Percentiles rank a stretch among this genome's conserved stretches.
phyloP scores from a whole-genome alignment of 2,329 filamentous ascomycete genomes.

The Ophiostoma australiae region DNA sequence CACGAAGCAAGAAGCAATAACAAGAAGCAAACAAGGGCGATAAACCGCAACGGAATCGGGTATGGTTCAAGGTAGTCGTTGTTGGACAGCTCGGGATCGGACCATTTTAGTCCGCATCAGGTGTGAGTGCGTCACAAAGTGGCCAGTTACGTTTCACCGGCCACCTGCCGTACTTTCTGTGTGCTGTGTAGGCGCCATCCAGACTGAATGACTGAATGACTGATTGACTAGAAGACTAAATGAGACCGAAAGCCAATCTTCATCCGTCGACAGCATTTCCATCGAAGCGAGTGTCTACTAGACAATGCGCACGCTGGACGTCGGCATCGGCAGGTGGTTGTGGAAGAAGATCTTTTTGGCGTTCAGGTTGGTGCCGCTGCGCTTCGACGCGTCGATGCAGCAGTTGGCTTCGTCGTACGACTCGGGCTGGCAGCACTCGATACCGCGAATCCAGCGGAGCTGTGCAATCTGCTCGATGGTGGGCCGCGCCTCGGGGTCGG shows the following conservation, averaged over 20 bases:
- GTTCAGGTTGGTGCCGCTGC: conserved; percentile 47
- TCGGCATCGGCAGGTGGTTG: conserved; percentile 3
- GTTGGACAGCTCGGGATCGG: not conserved
- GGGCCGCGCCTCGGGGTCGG: conserved; percentile 65
- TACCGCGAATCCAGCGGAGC: conserved; percentile 66
- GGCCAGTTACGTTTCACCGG: not conserved
- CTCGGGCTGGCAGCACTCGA: conserved; percentile 75
- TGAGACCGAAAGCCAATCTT: not conserved
- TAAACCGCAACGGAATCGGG: not conserved
- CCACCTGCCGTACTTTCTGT: not conserved
- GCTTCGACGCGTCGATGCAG: conserved; percentile 60
- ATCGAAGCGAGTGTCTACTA: not conserved
- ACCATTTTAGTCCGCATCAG: not conserved
- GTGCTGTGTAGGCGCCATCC: not conserved
- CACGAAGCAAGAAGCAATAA: not conserved
- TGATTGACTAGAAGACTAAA: not conserved
- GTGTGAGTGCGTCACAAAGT: not conserved
- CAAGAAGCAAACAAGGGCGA: not conserved
- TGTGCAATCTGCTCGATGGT: conserved; percentile 63
- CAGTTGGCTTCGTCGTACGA: conserved; percentile 57
- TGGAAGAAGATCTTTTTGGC: conserved; percentile 33
- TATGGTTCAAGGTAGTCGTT: not conserved
- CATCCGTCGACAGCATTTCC: not conserved
- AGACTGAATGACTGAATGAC: not conserved
- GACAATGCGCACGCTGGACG: not conserved